Evolutionary conservation across 768 basidiomycete species (phyloP), one percentile per base, ranked within the genome.

Genomic region (Hypholoma fasciculare): DNA sequence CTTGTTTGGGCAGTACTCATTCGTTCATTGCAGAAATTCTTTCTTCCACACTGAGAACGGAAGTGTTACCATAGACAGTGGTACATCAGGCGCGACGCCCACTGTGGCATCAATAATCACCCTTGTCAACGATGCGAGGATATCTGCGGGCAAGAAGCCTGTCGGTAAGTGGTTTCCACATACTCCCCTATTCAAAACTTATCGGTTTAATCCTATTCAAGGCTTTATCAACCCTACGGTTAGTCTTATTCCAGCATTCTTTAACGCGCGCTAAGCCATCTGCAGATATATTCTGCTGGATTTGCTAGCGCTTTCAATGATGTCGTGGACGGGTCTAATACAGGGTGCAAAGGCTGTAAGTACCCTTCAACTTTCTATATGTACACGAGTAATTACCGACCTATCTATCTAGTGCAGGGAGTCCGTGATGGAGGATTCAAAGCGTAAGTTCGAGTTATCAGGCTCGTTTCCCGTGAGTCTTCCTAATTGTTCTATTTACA

Each of bases 71-170:
- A 71, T 59, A 4, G 65, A 76, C 12, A 76, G 69, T 48, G 81
- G 81, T 8, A 81, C 80, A 6, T 79, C 77, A 2, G 76, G 76
- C 1, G 56, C 77, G 1, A 14, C 75, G 1, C 80, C 81, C 1
- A 77, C 77, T 23, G 56, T 67, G 23, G 65, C 65, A 3, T 70
- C 79, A 3, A 77, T 84, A 13, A 73, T 84, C 44, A 71, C 83
- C 1, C 68, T 83, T 69, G 69, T 84, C 42, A 84, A 84, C 58
- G 83, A 84, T 57, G 81, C 78, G 0, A 74, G 82, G 4, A 66
- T 85, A 39, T 70, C 74, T 12, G 9, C 11, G 1, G 71, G 72
- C 7, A 83, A 82, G 65, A 58, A 63, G 0, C 68, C 82, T 0
- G 73, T 85, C 39, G 83, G 82, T 39, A 44, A 39, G 64, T 60